Percentiles rank a stretch among this genome's conserved stretches.
Evolutionary conservation across 2,329 filamentous ascomycete species (phyloP).

Genomic region (Aspergillus glaucus): DNA sequence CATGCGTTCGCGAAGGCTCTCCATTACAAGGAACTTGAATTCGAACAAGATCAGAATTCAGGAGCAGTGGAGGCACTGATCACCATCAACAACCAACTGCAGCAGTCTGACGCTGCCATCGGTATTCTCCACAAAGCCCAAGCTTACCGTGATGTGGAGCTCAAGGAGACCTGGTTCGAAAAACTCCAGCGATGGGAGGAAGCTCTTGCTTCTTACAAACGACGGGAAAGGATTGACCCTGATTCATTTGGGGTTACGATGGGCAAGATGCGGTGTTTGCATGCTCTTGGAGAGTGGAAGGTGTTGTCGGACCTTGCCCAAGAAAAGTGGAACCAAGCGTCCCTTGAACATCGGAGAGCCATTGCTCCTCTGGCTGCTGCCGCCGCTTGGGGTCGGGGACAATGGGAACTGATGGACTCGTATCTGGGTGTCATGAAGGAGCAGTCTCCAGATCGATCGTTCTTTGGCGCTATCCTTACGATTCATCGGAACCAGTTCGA

Average conservation of each 20-base stretch:
- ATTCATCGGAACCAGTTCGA: conserved; percentile 94
- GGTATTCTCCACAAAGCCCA: conserved; percentile 95
- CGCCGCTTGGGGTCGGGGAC: conserved; percentile 90
- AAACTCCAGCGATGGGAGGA: conserved; percentile 98
- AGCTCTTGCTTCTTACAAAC: conserved; percentile 83
- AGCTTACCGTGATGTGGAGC: conserved; percentile 88
- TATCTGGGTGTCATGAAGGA: conserved; percentile 95
- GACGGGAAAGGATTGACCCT: conserved; percentile 68
- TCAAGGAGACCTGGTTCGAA: conserved; percentile 98
- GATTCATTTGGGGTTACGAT: conserved; percentile 92
- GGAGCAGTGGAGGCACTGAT: conserved; percentile 95
- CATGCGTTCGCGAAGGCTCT: conserved; percentile 97
- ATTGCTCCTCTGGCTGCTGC: conserved; percentile 93
- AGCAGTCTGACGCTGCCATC: conserved; percentile 97
- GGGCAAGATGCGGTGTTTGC: conserved; percentile 98
- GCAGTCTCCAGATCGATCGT: conserved; percentile 86
- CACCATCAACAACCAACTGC: conserved; percentile 97
- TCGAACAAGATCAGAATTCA: conserved; percentile 93
- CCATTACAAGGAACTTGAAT: conserved; percentile 98
- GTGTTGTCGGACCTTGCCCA: conserved; percentile 80
- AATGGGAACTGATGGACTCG: conserved; percentile 98
- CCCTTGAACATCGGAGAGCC: conserved; percentile 75
- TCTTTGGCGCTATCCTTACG: conserved; percentile 93
- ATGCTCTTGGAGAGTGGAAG: conserved; percentile 97
- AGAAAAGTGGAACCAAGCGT: conserved; percentile 88